phyloP scores from a whole-genome alignment of 805 yeast genomes.

The Scheffersomyces stipitis region DNA sequence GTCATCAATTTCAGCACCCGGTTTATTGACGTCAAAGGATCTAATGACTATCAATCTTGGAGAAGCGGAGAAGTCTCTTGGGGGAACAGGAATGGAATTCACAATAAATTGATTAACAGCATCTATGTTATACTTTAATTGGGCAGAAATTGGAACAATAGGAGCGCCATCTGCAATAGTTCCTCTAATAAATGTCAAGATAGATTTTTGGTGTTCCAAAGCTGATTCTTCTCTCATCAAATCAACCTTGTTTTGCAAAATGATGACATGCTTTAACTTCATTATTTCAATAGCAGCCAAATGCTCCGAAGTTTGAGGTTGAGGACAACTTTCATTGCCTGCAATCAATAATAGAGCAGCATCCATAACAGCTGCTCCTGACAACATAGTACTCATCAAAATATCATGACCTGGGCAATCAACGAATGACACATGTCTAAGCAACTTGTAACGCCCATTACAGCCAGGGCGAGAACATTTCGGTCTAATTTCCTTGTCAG shows the following conservation, averaged over 20 bases:
- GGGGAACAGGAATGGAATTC: constrained; percentile 92
- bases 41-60: constrained; percentile 97
- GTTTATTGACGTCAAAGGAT: constrained; percentile 98
- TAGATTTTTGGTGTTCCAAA: constrained; percentile 90
- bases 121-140: constrained; percentile 95
- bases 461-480: constrained; percentile 88
- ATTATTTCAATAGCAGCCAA: constrained; percentile 99
- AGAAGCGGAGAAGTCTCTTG: constrained; percentile 89
- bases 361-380: constrained; percentile 99
- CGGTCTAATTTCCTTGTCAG: constrained; percentile 93
- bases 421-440: constrained; percentile 97
- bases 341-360: constrained; percentile 96
- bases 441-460: constrained; percentile 81
- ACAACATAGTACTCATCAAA: constrained; percentile 99
- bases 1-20: constrained; percentile 96
- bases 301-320: constrained; percentile 99
- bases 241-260: constrained; percentile 97
- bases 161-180: constrained; percentile 99
- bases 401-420: constrained; percentile 99
- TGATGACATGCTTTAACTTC: constrained; percentile 95
- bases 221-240: constrained; percentile 97
- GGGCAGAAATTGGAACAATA: constrained; percentile 97
- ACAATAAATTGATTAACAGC: constrained; percentile 97
- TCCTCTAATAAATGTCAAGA: constrained; percentile 90
- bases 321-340: constrained; percentile 99